Percentiles rank a stretch among this genome's conserved stretches.
Conservation (phyloP, 495 filamentous ascomycete genomes). For the Penicillium parvum region DNA sequence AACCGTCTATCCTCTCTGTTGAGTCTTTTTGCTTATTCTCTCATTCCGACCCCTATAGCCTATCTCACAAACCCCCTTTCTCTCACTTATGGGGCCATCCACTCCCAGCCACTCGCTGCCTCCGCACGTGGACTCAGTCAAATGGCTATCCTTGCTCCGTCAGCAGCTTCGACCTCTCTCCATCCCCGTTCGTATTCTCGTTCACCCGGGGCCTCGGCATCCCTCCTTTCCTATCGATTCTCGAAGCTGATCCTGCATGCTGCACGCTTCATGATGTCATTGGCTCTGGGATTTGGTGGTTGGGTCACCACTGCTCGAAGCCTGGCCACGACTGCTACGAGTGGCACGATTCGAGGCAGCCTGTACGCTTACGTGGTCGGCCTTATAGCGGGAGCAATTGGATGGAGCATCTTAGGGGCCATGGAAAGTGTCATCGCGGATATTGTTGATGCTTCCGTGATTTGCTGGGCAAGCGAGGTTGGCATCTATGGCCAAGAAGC, state of each 20-base stretch:
- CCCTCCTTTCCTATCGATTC: slow-evolving; percentile 71
- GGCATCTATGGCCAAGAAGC: slow-evolving; percentile 64
- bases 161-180: slow-evolving; percentile 54
- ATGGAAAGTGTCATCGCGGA: slow-evolving; percentile 91
- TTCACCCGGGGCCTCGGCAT: slow-evolving; percentile 31
- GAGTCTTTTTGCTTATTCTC: slow-evolving; percentile 61
- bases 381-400: slow-evolving; percentile 84
- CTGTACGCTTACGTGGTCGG: slow-evolving; percentile 94
- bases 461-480: slow-evolving; percentile 91
- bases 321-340: slow-evolving; percentile 50
- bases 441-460: slow-evolving; percentile 84
- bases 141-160: slow-evolving; percentile 66
- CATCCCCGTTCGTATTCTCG: slow-evolving; percentile 40
- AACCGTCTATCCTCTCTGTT: slow-evolving; percentile 61
- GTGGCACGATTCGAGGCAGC: slow-evolving; percentile 66
- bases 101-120: slow-evolving; percentile 71
- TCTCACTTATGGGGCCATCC: slow-evolving; percentile 89
- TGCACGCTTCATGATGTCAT: slow-evolving; percentile 81
- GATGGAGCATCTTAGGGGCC: slow-evolving; percentile 91
- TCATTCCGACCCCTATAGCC: slow-evolving; percentile 78
- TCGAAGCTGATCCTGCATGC: slow-evolving; percentile 90
- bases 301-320: slow-evolving; percentile 91
- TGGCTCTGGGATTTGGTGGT: slow-evolving; percentile 86
- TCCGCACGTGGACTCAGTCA: slow-evolving; percentile 73
- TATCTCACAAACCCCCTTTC: slow-evolving; percentile 85